A percentile compares a stretch with the other conserved stretches of the same genome.
Evolutionary conservation across 768 basidiomycete genomes (phyloP).

Genomic region (Lentinula boryana): DNA sequence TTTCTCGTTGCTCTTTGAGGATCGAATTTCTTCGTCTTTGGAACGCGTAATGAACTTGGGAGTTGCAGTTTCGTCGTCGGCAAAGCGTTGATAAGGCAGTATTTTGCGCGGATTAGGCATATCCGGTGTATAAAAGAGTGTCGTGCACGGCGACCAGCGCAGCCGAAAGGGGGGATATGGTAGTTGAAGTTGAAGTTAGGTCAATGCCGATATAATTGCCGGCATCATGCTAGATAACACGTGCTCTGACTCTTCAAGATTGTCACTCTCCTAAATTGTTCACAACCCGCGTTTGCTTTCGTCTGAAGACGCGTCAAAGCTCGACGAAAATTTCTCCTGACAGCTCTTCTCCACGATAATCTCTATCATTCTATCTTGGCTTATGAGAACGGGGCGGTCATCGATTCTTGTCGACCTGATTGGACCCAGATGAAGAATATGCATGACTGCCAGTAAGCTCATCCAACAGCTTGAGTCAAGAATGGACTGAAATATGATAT

Average conservation of each 20-base stretch:
- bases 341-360: not conserved
- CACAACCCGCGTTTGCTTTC: conserved; percentile 1
- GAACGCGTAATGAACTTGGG: not conserved
- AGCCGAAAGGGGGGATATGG: not conserved
- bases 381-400: not conserved
- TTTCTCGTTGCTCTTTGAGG: not conserved
- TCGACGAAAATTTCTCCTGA: not conserved
- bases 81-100: not conserved
- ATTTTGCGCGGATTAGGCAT: not conserved
- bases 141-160: conserved; percentile 11
- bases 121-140: not conserved
- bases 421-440: not conserved
- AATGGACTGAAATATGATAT: not conserved
- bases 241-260: not conserved
- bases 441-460: not conserved
- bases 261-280: not conserved
- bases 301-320: not conserved
- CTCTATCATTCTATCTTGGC: not conserved
- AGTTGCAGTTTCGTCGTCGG: not conserved
- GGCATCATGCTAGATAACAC: not conserved
- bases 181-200: not conserved
- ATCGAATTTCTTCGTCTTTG: not conserved
- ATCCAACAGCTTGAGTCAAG: not conserved
- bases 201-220: not conserved
- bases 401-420: not conserved